Evolutionary conservation across 768 basidiomycete genomes (phyloP), one percentile per base, ranked within the genome.

Genomic region (Leucosporidium scottii): DNA sequence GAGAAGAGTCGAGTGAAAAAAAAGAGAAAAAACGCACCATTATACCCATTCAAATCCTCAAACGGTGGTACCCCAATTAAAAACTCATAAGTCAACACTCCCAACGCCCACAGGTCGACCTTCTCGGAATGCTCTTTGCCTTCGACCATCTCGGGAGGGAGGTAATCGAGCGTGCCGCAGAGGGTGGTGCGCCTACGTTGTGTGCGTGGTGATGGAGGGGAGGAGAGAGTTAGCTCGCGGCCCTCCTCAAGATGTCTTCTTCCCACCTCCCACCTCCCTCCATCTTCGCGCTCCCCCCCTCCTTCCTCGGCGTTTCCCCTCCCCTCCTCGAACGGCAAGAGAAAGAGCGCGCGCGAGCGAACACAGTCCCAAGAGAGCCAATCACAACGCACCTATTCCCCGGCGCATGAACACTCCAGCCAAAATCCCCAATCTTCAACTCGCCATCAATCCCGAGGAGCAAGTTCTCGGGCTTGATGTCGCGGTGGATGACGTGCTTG

Each of bases 111-210:
- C 67, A 91, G 84, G 75, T 98, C 94, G 49, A 98, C 94, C 75
- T 85, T 87, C 75, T 92, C 90, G 62, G 83, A 87, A 77, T 98
- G 93, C 67, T 89, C 90, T 72, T 84, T 87, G 0, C 88, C 87
- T 74, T 96, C 92, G 20, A 99, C 90, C 96, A 98, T 99, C 82
- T 98, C 94, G 18, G 96, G 94, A 0, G 96, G 93, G 17, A 99
- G 83, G 77, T 98, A 98, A 77, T 98, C 96, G 55, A 97, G 80
- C 1, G 94, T 98, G 18, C 94, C 94, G 74, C 94, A 98, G 17
- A 98, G 83, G 0, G 96, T 97, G 80, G 84, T 88, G 54, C 94
- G 81, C 55, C 80, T 79, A 63, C 34, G n/a, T 9, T 21, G 51
- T 23, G n/a, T n/a, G n/a, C n/a, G n/a, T n/a, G n/a, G n/a, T n/a